phyloP scores from a whole-genome alignment of 2,329 filamentous ascomycete species.

The Xylaria sp. region DNA sequence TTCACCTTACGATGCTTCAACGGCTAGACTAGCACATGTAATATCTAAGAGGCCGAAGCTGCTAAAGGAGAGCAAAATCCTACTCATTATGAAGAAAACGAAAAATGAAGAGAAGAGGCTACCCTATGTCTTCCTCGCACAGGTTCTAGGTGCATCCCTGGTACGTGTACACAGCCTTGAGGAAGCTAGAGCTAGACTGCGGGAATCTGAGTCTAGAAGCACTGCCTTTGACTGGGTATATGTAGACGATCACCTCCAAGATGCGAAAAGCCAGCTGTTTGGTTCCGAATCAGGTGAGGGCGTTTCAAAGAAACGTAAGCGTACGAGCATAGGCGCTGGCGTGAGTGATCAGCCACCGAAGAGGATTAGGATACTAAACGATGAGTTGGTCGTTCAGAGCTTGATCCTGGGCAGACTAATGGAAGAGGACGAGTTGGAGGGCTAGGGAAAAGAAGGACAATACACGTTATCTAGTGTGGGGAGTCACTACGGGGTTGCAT shows the following conservation, averaged over 20 bases:
- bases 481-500: slow-evolving; percentile 21
- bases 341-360: slow-evolving; percentile 49
- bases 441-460: slow-evolving; percentile 17
- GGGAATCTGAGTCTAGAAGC: slow-evolving; percentile 53
- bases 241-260: slow-evolving; percentile 66
- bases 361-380: slow-evolving; percentile 71
- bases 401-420: slow-evolving; percentile 83
- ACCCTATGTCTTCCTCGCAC: slow-evolving; percentile 80
- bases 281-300: slow-evolving; percentile 40
- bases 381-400: slow-evolving; percentile 91
- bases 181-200: slow-evolving; percentile 66
- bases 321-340: slow-evolving; percentile 38
- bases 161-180: slow-evolving; percentile 68
- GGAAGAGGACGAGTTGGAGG: slow-evolving; percentile 60
- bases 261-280: slow-evolving; percentile 59
- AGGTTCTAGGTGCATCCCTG: slow-evolving; percentile 76
- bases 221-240: slow-evolving; percentile 77
- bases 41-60: slow-evolving; percentile 66
- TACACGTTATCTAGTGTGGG: not conserved
- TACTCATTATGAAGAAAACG: slow-evolving; percentile 72
- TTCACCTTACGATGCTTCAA: slow-evolving; percentile 60
- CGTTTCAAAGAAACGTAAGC: slow-evolving; percentile 51
- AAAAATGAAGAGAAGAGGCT: slow-evolving; percentile 68
- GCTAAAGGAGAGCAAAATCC: slow-evolving; percentile 67
- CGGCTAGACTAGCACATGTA: slow-evolving; percentile 61